Evolutionary conservation across 208 protist species (phyloP).

Genomic region (Trypanosoma rangeli): DNA sequence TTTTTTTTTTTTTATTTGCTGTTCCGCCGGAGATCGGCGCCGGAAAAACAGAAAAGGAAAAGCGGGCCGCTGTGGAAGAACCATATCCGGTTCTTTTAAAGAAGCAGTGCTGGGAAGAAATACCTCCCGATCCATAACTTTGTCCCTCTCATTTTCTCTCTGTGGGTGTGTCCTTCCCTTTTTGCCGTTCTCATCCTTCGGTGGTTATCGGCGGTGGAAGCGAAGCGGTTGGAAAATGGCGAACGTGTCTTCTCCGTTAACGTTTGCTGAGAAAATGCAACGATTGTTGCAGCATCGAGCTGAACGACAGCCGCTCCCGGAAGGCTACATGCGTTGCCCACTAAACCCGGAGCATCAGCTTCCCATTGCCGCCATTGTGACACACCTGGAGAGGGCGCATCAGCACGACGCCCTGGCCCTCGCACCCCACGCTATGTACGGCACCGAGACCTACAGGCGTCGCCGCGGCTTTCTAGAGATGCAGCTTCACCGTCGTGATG

Average conservation of each 20-base stretch:
- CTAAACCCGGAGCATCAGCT: constrained; percentile 42
- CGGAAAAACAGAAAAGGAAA: background rate
- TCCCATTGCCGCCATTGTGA: constrained; percentile 32
- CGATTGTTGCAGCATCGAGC: constrained; percentile 15
- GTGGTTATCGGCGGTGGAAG: no score
- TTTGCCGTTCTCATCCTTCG: background rate
- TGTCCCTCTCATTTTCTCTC: background rate
- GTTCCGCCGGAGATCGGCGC: background rate
- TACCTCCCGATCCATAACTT: background rate
- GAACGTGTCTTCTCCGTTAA: background rate
- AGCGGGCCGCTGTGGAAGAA: background rate
- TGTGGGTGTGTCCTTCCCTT: background rate
- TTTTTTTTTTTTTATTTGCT: background rate
- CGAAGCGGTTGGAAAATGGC: background rate
- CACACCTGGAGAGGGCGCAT: constrained; percentile 33
- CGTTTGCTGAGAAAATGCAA: constrained; percentile 27
- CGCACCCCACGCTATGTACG: constrained; percentile 42
- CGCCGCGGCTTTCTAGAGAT: constrained; percentile 28
- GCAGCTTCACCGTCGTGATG: constrained; percentile 15
- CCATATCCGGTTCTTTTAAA: background rate
- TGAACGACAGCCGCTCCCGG: constrained; percentile 13
- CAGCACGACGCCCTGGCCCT: constrained; percentile 28
- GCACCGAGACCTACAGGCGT: constrained; percentile 22
- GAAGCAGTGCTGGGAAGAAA: background rate
- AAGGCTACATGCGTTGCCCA: constrained; percentile 38